Evolutionary conservation across 768 basidiomycete species (phyloP), one percentile per base, ranked within the genome.

Genomic region (Paxillus ammoniavirescens): DNA sequence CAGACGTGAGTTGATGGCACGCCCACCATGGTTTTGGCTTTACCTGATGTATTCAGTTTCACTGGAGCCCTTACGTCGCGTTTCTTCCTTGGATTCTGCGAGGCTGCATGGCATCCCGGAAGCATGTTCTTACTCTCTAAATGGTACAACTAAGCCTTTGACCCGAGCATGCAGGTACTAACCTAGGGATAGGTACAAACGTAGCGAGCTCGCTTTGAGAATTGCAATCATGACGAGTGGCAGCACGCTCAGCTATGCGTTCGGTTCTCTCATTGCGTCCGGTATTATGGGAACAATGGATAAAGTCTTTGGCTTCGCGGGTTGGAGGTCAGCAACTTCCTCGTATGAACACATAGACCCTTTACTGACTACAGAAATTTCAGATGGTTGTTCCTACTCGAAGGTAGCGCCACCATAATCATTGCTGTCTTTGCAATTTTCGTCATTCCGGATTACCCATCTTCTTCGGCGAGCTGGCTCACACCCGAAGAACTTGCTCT

Each of bases 181-280:
- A 52, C 17, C 30, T 6, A 7, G 7, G 14, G 17, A 15, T 28
- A 55, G 86, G 87, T 89, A 89, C 73, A 86, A 78, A 50, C 77
- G 81, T 40, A 73, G 72, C 17, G 88, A 90, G 64, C 76, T 90
- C 35, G 87, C 84, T 46, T 72, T 81, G 38, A 75, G 86, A 47
- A 83, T 78, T n/a, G 83, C 86, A 6, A 66, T 85, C 47, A 74
- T 89, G n/a, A 81, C 79, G 38, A 86, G 85, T 55, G 88, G 89
- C 17, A 82, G 76, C 60, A 72, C 91, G 7, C 81, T 89, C 50
- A 83, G 81, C 43, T 92, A 91, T 74, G 88, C 88, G 3, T 89
- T 91, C 67, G 89, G 89, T 5, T 77, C 87, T 0, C 72, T 91
- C 18, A 80, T 93, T 46, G 87, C 88, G 5, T 85, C 86, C 21